phyloP scores from a whole-genome alignment of 2,329 filamentous ascomycete species.

The Blastomyces gilchristii region DNA sequence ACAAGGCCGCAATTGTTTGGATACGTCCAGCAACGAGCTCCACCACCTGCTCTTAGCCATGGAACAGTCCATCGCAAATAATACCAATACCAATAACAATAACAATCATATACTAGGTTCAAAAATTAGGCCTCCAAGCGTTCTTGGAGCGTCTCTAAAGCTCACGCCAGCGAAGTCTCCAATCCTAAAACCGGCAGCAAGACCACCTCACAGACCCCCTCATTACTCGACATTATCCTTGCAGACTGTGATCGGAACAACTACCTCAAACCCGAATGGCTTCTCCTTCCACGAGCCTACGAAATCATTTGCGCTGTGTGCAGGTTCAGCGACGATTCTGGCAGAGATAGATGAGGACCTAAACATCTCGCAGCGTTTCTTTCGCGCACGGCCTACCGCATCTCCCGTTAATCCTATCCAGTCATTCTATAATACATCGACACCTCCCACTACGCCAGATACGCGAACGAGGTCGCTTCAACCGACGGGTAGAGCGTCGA shows the following conservation, averaged over 20 bases:
- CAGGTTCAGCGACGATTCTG: constrained; percentile 86
- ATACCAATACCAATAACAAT: constrained; percentile 11
- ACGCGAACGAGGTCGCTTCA: constrained; percentile 48
- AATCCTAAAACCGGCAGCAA: constrained; percentile 50
- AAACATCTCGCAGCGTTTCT: constrained; percentile 69
- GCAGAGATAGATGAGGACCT: constrained; percentile 62
- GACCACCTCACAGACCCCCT: constrained; percentile 46
- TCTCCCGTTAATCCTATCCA: constrained; percentile 56
- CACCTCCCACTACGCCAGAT: constrained; percentile 46
- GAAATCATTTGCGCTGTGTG: constrained; percentile 72
- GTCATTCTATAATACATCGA: constrained; percentile 47
- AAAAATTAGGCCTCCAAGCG: constrained; percentile 28
- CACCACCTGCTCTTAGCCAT: constrained; percentile 10
- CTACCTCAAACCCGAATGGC: constrained; percentile 69
- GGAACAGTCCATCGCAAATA: constrained; percentile 30
- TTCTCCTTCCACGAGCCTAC: constrained; percentile 70
- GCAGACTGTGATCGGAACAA: constrained; percentile 81
- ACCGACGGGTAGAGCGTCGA: constrained; percentile 37
- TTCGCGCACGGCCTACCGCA: constrained; percentile 64
- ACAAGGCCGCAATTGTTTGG: constrained; percentile 18
- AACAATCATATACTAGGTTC: constrained; percentile 18
- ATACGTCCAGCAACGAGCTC: constrained; percentile 22
- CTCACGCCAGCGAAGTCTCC: constrained; percentile 70
- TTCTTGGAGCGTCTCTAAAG: constrained; percentile 41
- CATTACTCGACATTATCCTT: constrained; percentile 52